These are phyloP conservation scores for Ogataea philodendri DNA, from an alignment of 805 yeast species.

Conservation along the genomic window DNA sequence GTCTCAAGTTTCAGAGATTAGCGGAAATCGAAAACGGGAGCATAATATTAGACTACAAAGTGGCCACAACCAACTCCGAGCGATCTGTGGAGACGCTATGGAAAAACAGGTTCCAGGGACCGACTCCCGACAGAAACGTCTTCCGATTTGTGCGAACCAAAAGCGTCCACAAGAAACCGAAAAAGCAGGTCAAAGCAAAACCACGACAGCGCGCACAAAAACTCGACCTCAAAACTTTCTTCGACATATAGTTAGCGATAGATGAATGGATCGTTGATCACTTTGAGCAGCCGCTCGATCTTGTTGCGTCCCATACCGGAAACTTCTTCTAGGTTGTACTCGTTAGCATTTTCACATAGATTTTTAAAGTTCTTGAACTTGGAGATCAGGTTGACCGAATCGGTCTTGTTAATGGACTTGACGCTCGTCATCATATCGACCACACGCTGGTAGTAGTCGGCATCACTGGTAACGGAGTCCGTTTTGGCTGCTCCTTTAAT, in stretches of 20 bases:
- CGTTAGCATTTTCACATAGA: slow-evolving; percentile 37
- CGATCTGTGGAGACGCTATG: slow-evolving; percentile 3
- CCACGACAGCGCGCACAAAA: slow-evolving; percentile 11
- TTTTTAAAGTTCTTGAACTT: slow-evolving; percentile 45
- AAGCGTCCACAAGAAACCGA: background rate
- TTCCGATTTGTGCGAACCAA: background rate
- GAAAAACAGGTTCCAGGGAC: slow-evolving; percentile 12
- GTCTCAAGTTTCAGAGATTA: slow-evolving; percentile 1
- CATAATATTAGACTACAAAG: slow-evolving; percentile 14
- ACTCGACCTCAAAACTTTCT: slow-evolving; percentile 18
- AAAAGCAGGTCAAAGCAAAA: slow-evolving; percentile 2
- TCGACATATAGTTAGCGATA: slow-evolving; percentile 37
- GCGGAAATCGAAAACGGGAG: background rate
- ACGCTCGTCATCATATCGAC: slow-evolving; percentile 46
- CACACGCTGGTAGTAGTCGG: slow-evolving; percentile 44
- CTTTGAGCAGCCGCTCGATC: slow-evolving; percentile 37
- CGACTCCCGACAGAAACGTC: background rate
- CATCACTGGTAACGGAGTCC: slow-evolving; percentile 32
- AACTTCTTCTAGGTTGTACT: slow-evolving; percentile 33
- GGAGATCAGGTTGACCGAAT: slow-evolving; percentile 49
- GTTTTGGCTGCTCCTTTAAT: slow-evolving; percentile 40
- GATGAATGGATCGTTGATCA: slow-evolving; percentile 50
- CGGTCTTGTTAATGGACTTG: slow-evolving; percentile 51
- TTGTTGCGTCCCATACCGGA: slow-evolving; percentile 52
- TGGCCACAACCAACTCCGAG: background rate